Conservation (phyloP, 352 stramenopile genomes). For the Phytophthora pistaciae region DNA sequence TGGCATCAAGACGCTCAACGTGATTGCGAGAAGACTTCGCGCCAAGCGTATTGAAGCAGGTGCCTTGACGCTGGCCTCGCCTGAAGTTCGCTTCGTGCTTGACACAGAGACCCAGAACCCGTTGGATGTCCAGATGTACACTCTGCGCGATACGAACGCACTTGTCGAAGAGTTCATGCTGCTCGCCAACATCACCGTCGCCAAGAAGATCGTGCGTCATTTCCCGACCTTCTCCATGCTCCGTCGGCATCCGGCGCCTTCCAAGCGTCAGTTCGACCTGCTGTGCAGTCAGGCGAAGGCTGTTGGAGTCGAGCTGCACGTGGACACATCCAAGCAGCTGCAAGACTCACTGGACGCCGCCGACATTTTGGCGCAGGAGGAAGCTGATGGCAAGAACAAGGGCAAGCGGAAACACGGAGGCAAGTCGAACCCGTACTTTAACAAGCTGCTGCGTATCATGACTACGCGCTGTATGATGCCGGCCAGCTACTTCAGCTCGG, state of each 20-base stretch:
- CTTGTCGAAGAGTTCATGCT: conserved; percentile 99
- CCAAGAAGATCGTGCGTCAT: conserved; percentile 94
- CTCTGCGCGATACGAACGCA: conserved; percentile 95
- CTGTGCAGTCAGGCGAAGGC: conserved; percentile 83
- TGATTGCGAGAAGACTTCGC: conserved; percentile 92
- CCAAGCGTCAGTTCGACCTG: conserved; percentile 94
- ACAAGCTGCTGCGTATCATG: conserved; percentile 98
- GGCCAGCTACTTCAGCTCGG: conserved; percentile 98
- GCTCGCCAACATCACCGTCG: conserved; percentile 98
- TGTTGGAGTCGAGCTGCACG: conserved; percentile 81
- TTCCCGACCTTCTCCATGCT: conserved; percentile 97
- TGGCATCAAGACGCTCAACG: conserved; percentile 93
- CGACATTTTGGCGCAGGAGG: conserved; percentile 45
- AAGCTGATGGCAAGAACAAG: conserved; percentile 13
- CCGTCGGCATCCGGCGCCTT: conserved; percentile 95
- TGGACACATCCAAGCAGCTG: conserved; percentile 84
- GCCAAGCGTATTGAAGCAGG: conserved; percentile 95
- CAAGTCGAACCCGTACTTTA: conserved; percentile 96
- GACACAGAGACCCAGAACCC: conserved; percentile 99
- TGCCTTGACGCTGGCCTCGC: conserved; percentile 97
- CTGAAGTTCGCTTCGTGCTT: conserved; percentile 97
- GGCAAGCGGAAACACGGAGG: conserved; percentile 45
- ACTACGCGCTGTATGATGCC: conserved; percentile 99
- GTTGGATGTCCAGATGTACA: conserved; percentile 98
- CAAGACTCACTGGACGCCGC: conserved; percentile 89